Evolutionary conservation across 2,329 filamentous ascomycete species (phyloP).

Genomic region (Colletotrichum tropicicola): DNA sequence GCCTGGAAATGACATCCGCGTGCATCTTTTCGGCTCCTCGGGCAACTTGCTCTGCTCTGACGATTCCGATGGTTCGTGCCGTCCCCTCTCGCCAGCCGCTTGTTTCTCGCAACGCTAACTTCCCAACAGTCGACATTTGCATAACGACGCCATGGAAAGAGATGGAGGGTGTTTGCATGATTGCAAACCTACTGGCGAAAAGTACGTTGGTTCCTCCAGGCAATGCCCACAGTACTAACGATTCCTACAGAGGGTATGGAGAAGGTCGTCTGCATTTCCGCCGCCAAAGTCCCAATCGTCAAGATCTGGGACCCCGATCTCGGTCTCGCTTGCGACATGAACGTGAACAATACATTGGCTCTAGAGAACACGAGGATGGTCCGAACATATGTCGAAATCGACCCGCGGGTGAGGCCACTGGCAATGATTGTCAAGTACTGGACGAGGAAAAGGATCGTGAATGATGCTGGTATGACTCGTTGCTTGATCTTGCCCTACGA

Average conservation of each 20-base stretch:
- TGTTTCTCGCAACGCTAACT: slow-evolving; percentile 39
- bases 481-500: neutral
- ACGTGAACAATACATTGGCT: slow-evolving; percentile 96
- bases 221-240: neutral
- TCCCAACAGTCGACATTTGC: slow-evolving; percentile 85
- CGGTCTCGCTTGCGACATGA: slow-evolving; percentile 92
- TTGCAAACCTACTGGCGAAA: slow-evolving; percentile 85
- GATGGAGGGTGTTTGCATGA: slow-evolving; percentile 87
- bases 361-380: slow-evolving; percentile 98
- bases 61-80: slow-evolving; percentile 86
- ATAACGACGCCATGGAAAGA: slow-evolving; percentile 92
- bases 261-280: slow-evolving; percentile 92
- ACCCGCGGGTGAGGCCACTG: slow-evolving; percentile 87
- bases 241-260: slow-evolving; percentile 86
- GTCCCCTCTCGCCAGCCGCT: neutral
- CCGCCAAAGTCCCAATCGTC: slow-evolving; percentile 96
- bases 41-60: slow-evolving; percentile 94
- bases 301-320: slow-evolving; percentile 98
- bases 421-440: slow-evolving; percentile 99
- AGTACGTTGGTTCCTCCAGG: slow-evolving; percentile 64
- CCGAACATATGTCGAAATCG: slow-evolving; percentile 93
- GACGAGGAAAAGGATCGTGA: slow-evolving; percentile 91
- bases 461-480: slow-evolving; percentile 86
- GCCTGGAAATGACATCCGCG: slow-evolving; percentile 89
- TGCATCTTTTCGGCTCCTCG: slow-evolving; percentile 97